A percentile compares a stretch with the other conserved stretches of the same genome.
These are phyloP conservation scores for Cyberlindnera mycetangii DNA, from an alignment of 805 yeast species.

Conservation along the genomic window DNA sequence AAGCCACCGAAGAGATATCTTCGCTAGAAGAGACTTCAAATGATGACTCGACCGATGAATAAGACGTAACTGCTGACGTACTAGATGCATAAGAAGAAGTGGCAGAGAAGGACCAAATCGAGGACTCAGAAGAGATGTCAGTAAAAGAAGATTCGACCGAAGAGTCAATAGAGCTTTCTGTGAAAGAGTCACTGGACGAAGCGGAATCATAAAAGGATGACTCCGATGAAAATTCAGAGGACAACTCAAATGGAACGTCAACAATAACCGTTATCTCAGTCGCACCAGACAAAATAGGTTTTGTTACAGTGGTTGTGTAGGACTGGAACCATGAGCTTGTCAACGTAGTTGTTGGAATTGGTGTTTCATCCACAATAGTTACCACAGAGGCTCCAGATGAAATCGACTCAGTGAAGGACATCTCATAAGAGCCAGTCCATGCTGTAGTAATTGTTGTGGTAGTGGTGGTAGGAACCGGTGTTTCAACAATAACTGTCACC, in stretches of 20 bases:
- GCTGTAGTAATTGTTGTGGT: not conserved
- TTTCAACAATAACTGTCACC: slow-evolving; percentile 1
- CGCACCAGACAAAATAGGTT: slow-evolving; percentile 11
- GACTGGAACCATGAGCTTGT: slow-evolving; percentile 13
- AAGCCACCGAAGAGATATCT: too few relatives aligned
- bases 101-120: not conserved
- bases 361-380: not conserved
- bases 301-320: slow-evolving; percentile 13
- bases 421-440: slow-evolving; percentile 5
- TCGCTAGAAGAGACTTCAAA: too few relatives aligned
- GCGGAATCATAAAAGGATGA: too few relatives aligned
- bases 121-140: not conserved
- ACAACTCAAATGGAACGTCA: too few relatives aligned
- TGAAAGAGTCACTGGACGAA: too few relatives aligned
- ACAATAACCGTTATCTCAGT: not conserved
- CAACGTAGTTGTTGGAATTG: not conserved
- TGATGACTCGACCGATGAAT: too few relatives aligned
- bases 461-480: not conserved
- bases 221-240: too few relatives aligned
- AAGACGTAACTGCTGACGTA: too few relatives aligned
- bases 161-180: too few relatives aligned
- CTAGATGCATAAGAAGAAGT: not conserved
- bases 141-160: too few relatives aligned
- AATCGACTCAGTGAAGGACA: not conserved
- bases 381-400: not conserved